These are phyloP conservation scores for Pezicula radicicola DNA, from an alignment of 2,329 filamentous ascomycete species.

Conservation along the genomic window DNA sequence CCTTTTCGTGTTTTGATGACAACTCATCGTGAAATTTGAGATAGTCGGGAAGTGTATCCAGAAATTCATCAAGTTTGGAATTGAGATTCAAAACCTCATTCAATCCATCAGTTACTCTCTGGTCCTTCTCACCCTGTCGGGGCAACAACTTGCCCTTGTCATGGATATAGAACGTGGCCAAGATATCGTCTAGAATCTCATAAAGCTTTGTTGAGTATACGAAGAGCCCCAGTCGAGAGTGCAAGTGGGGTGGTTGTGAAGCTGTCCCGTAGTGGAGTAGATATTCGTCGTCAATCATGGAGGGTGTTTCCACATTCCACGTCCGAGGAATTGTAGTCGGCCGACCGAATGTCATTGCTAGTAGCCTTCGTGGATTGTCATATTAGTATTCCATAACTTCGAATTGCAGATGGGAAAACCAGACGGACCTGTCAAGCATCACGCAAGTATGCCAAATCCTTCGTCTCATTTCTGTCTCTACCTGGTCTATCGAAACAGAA, in stretches of 20 bases:
- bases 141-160: constrained; percentile 1
- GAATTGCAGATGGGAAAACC: not conserved
- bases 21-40: not conserved
- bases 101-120: not conserved
- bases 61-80: constrained; percentile 12
- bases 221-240: constrained; percentile 22
- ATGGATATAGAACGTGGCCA: constrained; percentile 8
- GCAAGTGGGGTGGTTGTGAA: constrained; percentile 14
- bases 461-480: constrained; percentile 25
- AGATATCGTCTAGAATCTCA: constrained; percentile 15
- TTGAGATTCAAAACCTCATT: constrained; percentile 11
- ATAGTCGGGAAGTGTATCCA: constrained; percentile 7
- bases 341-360: constrained; percentile 26
- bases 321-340: constrained; percentile 18
- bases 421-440: constrained; percentile 23
- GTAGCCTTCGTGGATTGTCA: constrained; percentile 9
- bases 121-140: not conserved
- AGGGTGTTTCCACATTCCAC: constrained; percentile 14
- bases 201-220: constrained; percentile 16
- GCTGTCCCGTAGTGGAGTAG: constrained; percentile 18
- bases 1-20: not conserved
- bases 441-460: constrained; percentile 30
- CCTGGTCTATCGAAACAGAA: constrained; percentile 11
- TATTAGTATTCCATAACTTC: not conserved
- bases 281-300: constrained; percentile 28